Evolutionary conservation across 2,329 filamentous ascomycete species (phyloP), one percentile per base, ranked within the genome.

Genomic region (Chaetomium strumarium): DNA sequence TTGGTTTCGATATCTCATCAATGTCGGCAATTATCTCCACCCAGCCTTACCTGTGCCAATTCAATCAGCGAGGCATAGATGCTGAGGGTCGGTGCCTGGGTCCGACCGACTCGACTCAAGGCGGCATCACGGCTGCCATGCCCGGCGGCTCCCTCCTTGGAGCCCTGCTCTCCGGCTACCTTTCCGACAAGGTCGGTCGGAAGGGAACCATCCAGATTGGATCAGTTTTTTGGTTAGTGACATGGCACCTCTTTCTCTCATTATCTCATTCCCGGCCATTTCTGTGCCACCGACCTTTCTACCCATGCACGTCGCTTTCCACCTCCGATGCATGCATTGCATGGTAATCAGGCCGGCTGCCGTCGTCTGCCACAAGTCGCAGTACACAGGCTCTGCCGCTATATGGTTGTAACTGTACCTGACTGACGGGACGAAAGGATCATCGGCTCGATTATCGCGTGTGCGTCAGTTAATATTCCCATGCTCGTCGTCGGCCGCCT

Each of bases 81-180:
- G 66, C 69, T 9, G 51, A 67, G 1, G 67, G 65, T 16, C 49
- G 59, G 39, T 82, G 78, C 65, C 74, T 70, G 14, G 81, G 81
- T 33, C 81, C 80, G 4, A 66, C 64, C 12, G 64, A 72, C 37
- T 64, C 69, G 51, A 68, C 75, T 1, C 79, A 81, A 64, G 82
- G 82, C 56, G 81, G 81, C 44, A 87, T 88, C 63, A 84, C 81
- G 0, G 84, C 85, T 19, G 73, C 83, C 45, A 88, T 88, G 83
- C 80, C 85, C 19, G 84, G 77, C 49, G 85, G 85, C 33, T 88
- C 84, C 0, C 87, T 82, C 71, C 67, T 84, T 20, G 85, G 83
- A 55, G 79, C 84, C 46, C 68, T 85, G 14, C 49, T 74, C 43
- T 84, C 81, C 42, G 81, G 81, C 40, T 75, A 74, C 60, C 59